Evolutionary conservation across 441 rosid species (phyloP), one percentile per base, ranked within the genome.

Genomic region (Bruguiera hainesii): DNA sequence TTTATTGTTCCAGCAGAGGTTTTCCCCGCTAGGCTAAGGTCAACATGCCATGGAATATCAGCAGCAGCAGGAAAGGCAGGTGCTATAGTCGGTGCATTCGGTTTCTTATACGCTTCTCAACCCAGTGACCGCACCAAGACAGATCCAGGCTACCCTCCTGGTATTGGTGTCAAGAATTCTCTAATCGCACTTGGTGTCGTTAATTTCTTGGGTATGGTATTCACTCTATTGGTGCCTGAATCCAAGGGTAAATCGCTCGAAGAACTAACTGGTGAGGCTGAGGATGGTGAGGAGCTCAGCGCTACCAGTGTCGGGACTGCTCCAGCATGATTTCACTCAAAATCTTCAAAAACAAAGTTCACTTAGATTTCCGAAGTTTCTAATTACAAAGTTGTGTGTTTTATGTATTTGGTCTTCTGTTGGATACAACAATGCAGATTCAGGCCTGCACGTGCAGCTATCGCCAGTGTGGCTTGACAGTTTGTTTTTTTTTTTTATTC

Each of bases 1-100:
- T 88, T 90, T 42, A 89, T 90, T 3, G 94, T 90, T 61, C 94
- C 97, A 1, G 97, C 97, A 16, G 97, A 90, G 82, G 86, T 90
- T 71, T 90, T 90, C 80, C 94, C 96, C 1, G 96, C 93, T 6
- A 84, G 93, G 74, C 70, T 89, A 13, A 76, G 94, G 64, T 86
- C 96, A 53, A 90, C 96, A 23, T 90, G 96, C 78, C 96, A 90
- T 21, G 96, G 96, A 11, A 90, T 90, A 60, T 90, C 94, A 16
- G 93, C 94, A 5, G 96, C 96, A 10, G 73, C 89, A 0, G 93
- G 96, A 26, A 89, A 87, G 71, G 79, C 86, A 6, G 96, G 96
- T 20, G 96, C 91, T 4, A 89, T 89, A 7, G 85, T 89, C 1
- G 96, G 96, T 23, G 93, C 93, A 7, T 87, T 87, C 51, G 96